Percentiles rank a stretch among this genome's conserved stretches.
Conservation (phyloP, 1,284 basidiomycete species). For the Puccinia horiana region DNA sequence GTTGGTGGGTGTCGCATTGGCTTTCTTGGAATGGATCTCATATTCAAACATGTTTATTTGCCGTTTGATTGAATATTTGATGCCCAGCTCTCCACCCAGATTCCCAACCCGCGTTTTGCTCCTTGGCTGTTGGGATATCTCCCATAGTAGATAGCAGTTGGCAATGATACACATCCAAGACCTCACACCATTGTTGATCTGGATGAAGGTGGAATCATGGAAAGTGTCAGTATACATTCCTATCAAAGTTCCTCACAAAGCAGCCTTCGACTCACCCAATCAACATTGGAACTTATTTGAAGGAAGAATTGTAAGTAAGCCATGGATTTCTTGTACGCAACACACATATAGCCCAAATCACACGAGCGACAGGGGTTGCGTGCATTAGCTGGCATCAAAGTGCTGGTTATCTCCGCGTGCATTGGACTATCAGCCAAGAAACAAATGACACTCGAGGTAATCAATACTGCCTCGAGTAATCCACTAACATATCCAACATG, state of each 20-base stretch:
- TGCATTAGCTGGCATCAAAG: neutral
- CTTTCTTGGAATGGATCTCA: neutral
- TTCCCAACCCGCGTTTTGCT: neutral
- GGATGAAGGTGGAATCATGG: neutral
- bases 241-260: neutral
- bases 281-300: neutral
- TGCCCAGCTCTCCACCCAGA: neutral
- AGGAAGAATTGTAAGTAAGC: neutral
- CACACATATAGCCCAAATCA: neutral
- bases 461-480: neutral
- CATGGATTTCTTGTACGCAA: neutral
- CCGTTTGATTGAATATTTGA: neutral
- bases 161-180: too few relatives aligned
- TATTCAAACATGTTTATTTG: neutral
- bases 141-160: too few relatives aligned
- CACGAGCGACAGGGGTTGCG: neutral
- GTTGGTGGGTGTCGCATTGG: neutral
- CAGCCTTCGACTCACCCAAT: neutral
- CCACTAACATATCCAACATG: neutral
- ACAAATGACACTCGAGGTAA: neutral
- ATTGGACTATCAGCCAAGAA: neutral
- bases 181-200: neutral
- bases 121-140: neutral
- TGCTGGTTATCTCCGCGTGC: conserved; percentile 13
- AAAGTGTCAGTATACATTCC: neutral